Evolutionary conservation across 2,329 filamentous ascomycete genomes (phyloP), one percentile per base, ranked within the genome.

Genomic region (Blumeria hordei): DNA sequence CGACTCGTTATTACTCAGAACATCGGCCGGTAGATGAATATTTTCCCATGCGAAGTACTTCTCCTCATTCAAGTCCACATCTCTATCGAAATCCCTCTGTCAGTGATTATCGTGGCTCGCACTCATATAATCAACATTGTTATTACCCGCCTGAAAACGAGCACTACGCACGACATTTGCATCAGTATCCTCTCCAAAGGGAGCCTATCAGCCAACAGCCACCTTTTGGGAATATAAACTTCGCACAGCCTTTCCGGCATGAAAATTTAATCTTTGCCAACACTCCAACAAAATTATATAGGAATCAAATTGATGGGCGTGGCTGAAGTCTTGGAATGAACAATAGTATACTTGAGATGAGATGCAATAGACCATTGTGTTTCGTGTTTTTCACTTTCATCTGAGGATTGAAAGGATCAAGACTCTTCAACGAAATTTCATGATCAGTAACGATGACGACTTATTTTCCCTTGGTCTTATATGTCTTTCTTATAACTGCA

Each of bases 1-100:
- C 28, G 57, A 55, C 39, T 58, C 50, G 47, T 58, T 18, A 36
- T 37, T 32, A 34, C 16, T n/a, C 32, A 35, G 50, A 53, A 21
- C 54, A 57, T 44, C 58, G 62, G 28, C 58, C 58, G 11, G 45
- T 54, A 9, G 60, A 59, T 37, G 3, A 44, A n/a, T 54, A 56
- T 41, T 35, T 34, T n/a, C n/a, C 32, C 51, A 58, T 60, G 55
- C 62, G 62, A 44, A 62, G 58, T 51, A 56, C 58, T 41, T 63
- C 62, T 3, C 62, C 61, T 36, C 59, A 54, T 33, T 55, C 60
- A 39, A 59, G 60, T 32, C 58, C 59, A 16, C 53, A 60, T 4
- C 28, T 58, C 6, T 45, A 52, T n/a, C 55, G 58, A 32, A 57
- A 18, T 36, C 45, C 33, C 7, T 6, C 54, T 18, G 37, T 33